Base-by-base conservation (phyloP, 2,329 filamentous ascomycete species). In the Fusarium buxicola region DNA sequence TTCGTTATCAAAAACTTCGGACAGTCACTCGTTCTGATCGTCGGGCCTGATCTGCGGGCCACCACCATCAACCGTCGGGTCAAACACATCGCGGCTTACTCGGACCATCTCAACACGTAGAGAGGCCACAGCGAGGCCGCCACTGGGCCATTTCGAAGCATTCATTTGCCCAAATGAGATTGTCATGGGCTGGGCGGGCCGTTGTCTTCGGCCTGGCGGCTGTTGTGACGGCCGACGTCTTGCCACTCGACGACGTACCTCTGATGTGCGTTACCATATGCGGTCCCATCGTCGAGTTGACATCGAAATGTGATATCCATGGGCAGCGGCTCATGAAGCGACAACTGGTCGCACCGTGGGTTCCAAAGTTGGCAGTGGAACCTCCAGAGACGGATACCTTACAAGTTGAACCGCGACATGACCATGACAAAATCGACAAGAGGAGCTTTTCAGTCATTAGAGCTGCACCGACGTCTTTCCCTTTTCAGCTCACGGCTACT, bases 251-350 rank as follows among this genome's bases (percentile, higher is more conserved):
- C 18, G 74, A 77, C 24, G 75, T 80, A 13, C 78, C 78, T 28
- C 55, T 78, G 18, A 69, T 71, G 48, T 80, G 78, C 55, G 76
- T 76, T 31, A 75, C 74, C 34, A 79, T 80, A 47, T 80, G 78
- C 68, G 77, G 77, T 5, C 78, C 78, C 47, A 75, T 80, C 44
- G 76, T 80, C 53, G 78, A 80, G 66, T 66, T 80, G n/a, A 75
- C 76, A 28, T 68, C 68, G 9, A 72, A 73, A 39, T 80, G 78
- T 70, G 71, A 72, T 59, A 52, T 69, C 8, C 65, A 71, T 46
- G 54, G 66, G 35, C 58, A 64, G 38, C 63, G 65, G 21, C 51
- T 75, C n/a, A 69, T 67, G 65, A 72, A 73, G 61, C 60, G 72
- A 18, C 60, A 68, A 16, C 47, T 47, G 34, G 53, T 60, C 13